Conservation (phyloP, 768 basidiomycete species). For the Chiua virens region DNA sequence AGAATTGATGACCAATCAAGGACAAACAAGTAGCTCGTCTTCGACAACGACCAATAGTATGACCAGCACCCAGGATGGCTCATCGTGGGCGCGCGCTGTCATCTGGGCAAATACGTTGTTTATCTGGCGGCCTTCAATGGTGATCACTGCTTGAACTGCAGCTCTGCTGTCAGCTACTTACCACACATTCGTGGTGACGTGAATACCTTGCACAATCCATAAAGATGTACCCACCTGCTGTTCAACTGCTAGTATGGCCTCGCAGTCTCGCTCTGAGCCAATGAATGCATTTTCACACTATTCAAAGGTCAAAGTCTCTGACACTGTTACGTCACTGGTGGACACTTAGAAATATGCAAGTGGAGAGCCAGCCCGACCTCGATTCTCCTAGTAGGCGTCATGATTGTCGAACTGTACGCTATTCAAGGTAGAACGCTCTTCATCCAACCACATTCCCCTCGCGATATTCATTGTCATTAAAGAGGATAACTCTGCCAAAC, state of each 20-base stretch:
- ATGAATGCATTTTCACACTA: slow-evolving; percentile 85
- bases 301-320: slow-evolving; percentile 70
- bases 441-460: not conserved
- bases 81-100: slow-evolving; percentile 20
- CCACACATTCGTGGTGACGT: slow-evolving; percentile 9
- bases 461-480: slow-evolving; percentile 6
- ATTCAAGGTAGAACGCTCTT: slow-evolving; percentile 52
- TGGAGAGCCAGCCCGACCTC: slow-evolving; percentile 73
- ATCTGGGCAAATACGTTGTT: slow-evolving; percentile 11
- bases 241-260: slow-evolving; percentile 26
- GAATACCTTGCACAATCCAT: slow-evolving; percentile 6
- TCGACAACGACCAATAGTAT: slow-evolving; percentile 4
- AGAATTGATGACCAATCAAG: too few relatives aligned
- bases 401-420: slow-evolving; percentile 77
- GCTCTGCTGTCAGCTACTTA: not conserved
- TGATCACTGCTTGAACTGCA: slow-evolving; percentile 4
- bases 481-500: slow-evolving; percentile 78
- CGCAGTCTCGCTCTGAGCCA: slow-evolving; percentile 47
- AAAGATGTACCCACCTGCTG: not conserved
- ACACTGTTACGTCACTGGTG: slow-evolving; percentile 68
- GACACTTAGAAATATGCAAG: slow-evolving; percentile 70
- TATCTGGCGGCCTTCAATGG: slow-evolving; percentile 11
- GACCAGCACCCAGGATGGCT: slow-evolving; percentile 1
- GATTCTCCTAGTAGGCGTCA: slow-evolving; percentile 60
- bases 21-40: too few relatives aligned